These are phyloP conservation scores for Vaucheria bursata DNA, from an alignment of 352 stramenopile species.

Conservation along the genomic window DNA sequence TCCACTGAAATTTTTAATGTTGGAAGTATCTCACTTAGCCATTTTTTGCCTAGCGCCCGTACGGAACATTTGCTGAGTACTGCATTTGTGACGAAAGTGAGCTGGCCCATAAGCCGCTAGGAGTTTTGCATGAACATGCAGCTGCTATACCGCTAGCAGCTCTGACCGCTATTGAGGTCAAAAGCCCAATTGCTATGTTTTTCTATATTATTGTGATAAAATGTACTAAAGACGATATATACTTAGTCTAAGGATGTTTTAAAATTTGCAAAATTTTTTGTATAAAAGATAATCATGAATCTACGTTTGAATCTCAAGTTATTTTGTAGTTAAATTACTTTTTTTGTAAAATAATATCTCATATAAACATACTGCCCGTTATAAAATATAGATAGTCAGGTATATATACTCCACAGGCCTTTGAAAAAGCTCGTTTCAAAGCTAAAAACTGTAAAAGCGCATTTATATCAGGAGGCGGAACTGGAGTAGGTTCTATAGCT, in stretches of 20 bases:
- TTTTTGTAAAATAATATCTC: too few species aligned
- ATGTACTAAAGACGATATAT: too few species aligned
- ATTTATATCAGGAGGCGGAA: neutral
- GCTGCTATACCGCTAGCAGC: conserved; percentile 9
- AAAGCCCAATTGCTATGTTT: neutral
- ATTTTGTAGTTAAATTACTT: too few species aligned
- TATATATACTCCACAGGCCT: conserved; percentile 7
- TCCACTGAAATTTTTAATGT: neutral
- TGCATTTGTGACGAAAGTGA: conserved; percentile 7
- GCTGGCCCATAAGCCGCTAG: neutral
- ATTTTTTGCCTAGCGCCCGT: neutral
- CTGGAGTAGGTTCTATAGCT: neutral
- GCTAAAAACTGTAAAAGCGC: neutral
- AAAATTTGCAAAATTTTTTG: too few species aligned
- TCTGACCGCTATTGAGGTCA: neutral
- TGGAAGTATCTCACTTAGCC: neutral
- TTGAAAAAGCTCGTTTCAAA: conserved; percentile 8
- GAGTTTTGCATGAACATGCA: neutral
- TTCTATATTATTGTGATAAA: too few species aligned
- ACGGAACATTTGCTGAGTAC: conserved; percentile 8
- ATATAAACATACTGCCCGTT: too few species aligned
- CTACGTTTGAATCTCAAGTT: too few species aligned
- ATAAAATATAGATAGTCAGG: too few species aligned
- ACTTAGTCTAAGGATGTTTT: too few species aligned
- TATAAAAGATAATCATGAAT: too few species aligned